Conservation (phyloP, 2,329 filamentous ascomycete species). For the Penicillium sclerotigenum region DNA sequence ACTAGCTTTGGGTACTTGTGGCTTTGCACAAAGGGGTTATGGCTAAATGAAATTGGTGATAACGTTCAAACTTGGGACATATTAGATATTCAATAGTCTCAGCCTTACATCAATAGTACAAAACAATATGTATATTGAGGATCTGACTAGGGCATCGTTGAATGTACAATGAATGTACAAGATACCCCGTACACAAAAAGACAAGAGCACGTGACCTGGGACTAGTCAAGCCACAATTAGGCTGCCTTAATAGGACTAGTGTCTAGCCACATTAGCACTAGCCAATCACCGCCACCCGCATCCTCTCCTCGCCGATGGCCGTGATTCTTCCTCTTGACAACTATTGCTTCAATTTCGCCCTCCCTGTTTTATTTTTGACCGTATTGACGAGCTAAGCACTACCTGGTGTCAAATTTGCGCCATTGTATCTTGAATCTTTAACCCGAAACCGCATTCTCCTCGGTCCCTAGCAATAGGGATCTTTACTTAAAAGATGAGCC, state of each 20-base stretch:
- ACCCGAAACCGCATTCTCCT: background rate
- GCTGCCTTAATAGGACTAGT: background rate
- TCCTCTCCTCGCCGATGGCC: conserved; percentile 20
- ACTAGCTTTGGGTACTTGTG: conserved; percentile 2
- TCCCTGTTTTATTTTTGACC: conserved; percentile 6
- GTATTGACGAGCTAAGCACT: conserved; percentile 7
- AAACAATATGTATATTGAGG: conserved; percentile 6
- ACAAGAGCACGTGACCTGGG: conserved; percentile 2
- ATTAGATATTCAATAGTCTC: background rate
- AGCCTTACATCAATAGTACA: background rate
- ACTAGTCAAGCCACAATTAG: background rate
- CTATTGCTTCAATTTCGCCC: conserved; percentile 13
- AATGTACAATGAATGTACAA: background rate
- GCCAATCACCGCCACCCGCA: conserved; percentile 21
- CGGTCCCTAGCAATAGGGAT: conserved; percentile 15
- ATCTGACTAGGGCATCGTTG: conserved; percentile 1
- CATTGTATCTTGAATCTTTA: conserved; percentile 5
- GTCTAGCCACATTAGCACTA: conserved; percentile 8
- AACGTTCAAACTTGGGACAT: background rate
- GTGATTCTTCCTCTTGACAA: conserved; percentile 17
- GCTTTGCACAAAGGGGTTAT: background rate
- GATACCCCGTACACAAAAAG: background rate
- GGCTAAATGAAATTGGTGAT: background rate
- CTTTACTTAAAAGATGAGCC: conserved; percentile 53
- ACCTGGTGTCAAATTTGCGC: conserved; percentile 9